Evolutionary conservation across 1,284 basidiomycete genomes (phyloP).

Genomic region (Microbotryum lychnidis-dioicae): DNA sequence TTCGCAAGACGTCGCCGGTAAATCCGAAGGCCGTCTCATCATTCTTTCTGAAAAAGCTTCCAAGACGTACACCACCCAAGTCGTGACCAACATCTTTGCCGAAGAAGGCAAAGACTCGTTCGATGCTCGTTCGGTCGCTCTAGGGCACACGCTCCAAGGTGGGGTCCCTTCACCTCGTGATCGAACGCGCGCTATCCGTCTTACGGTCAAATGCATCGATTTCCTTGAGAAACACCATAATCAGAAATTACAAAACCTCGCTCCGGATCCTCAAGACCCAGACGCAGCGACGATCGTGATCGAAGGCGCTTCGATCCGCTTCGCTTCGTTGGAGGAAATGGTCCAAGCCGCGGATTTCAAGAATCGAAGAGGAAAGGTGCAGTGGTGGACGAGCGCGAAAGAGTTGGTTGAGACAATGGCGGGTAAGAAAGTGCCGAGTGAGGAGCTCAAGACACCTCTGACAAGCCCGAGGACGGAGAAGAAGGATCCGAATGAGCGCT

Average conservation of each 20-base stretch:
- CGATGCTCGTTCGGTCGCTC: slow-evolving; percentile 83
- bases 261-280: slow-evolving; percentile 42
- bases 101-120: slow-evolving; percentile 89
- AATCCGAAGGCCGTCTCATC: slow-evolving; percentile 83
- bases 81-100: slow-evolving; percentile 87
- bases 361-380: slow-evolving; percentile 68
- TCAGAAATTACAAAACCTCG: slow-evolving; percentile 16
- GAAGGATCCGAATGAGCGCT: no score
- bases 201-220: slow-evolving; percentile 84
- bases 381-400: slow-evolving; percentile 73
- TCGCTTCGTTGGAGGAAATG: slow-evolving; percentile 79
- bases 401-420: slow-evolving; percentile 32
- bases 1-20: slow-evolving; percentile 75
- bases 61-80: slow-evolving; percentile 79
- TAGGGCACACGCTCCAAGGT: slow-evolving; percentile 94
- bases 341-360: slow-evolving; percentile 79
- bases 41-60: slow-evolving; percentile 82
- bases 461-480: no score
- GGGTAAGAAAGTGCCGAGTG: background rate
- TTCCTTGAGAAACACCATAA: slow-evolving; percentile 77
- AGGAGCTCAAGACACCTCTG: no score
- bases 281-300: slow-evolving; percentile 85
- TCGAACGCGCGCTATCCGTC: slow-evolving; percentile 78
- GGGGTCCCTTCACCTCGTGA: slow-evolving; percentile 90
- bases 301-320: slow-evolving; percentile 66